Evolutionary conservation across 768 basidiomycete genomes (phyloP).

Genomic region (Collybiopsis confluens): DNA sequence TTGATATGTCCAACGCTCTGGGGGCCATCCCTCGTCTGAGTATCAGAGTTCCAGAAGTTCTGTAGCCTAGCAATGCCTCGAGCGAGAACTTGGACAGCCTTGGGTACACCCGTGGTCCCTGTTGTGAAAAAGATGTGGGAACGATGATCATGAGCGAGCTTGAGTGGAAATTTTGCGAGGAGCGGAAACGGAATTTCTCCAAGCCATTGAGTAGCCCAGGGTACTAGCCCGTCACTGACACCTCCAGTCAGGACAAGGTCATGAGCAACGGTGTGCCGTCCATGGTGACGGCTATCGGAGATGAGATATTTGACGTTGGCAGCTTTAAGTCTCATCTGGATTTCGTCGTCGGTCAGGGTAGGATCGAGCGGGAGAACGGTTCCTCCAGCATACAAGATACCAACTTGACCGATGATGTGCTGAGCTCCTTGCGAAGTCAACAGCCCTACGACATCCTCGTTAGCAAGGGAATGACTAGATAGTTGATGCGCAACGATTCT

Average conservation of each 20-base stretch:
- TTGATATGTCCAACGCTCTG: neutral
- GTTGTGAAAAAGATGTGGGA: slow-evolving; percentile 7
- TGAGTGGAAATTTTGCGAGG: no score
- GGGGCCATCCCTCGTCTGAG: neutral
- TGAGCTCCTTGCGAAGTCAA: neutral
- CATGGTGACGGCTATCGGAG: no score
- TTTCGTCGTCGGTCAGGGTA: neutral
- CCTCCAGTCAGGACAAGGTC: no score
- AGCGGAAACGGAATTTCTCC: no score
- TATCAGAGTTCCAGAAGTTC: neutral
- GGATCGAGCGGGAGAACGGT: slow-evolving; percentile 3
- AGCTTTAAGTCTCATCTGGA: no score
- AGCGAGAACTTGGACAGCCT: neutral
- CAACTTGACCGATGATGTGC: slow-evolving; percentile 6
- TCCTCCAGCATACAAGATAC: neutral
- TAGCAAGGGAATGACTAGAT: neutral
- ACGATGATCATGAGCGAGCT: neutral
- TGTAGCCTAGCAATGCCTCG: no score
- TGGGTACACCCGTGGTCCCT: slow-evolving; percentile 5
- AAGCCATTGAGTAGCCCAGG: no score
- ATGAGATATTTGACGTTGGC: no score
- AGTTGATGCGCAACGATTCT: neutral
- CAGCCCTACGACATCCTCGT: slow-evolving; percentile 1
- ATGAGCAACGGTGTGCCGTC: no score
- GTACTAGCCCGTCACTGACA: no score